Evolutionary conservation across 139 green algal genomes (phyloP), one percentile per base, ranked within the genome.

Genomic region (Micractinium sp.): DNA sequence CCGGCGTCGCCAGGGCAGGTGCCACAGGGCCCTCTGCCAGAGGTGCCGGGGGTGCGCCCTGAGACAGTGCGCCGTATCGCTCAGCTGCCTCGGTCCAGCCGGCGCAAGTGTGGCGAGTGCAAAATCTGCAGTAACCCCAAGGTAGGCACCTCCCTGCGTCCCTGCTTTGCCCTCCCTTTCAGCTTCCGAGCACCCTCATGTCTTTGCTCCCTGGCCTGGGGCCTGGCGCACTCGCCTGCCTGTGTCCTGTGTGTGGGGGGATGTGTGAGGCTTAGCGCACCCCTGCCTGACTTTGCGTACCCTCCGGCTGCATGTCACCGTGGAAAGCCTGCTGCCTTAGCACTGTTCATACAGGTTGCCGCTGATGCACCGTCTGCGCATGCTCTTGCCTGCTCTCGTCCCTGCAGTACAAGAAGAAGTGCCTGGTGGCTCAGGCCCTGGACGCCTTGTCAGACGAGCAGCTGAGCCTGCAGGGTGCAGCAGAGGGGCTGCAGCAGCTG

Each of bases 31-130:
- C 33, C 15, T n/a, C 67, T 82, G 35, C 87, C 87, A 4, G 31
- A 53, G 35, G 87, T 88, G 78, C n/a, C 33, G 20, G 87, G 78
- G n/a, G 60, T 90, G 53, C 78, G 38, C 22, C 41, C 36, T 5
- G 31, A 87, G 27, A 35, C 80, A 13, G 61, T 92, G 56, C 27
- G 15, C 7, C 75, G 69, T 0, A 7, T 92, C 16, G 60, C 36
- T 18, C 67, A 41, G 36, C 85, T n/a, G 15, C 75, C 89, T 15
- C n/a, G 18, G 12, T 7, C 47, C 15, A 60, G 41, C 22, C n/a
- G 22, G 13, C 71, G 63, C 23, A 63, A 78, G 69, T 92, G 89
- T 79, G 83, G 74, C 25, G 75, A 82, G 69, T 92, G 89, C 89
- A 61, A 80, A 29, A 66, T 33, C 13, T 92, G 89, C 56, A 19